Conservation (phyloP, 140 eudicot species). For the Ambrosia hybrid region DNA sequence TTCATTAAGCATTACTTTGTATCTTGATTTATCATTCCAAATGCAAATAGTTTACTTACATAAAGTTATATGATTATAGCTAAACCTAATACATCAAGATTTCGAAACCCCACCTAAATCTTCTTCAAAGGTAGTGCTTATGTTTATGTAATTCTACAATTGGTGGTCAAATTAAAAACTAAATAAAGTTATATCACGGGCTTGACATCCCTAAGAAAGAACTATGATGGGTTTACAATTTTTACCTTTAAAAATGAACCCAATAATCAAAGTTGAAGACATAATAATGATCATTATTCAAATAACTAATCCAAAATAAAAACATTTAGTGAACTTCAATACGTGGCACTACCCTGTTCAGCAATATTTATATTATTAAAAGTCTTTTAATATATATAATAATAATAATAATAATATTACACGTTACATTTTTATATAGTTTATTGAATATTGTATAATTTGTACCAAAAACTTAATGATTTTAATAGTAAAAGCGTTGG, state of each 20-base stretch:
- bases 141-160: conserved; percentile 19
- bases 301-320: background rate
- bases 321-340: background rate
- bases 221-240: background rate
- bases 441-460: conserved; percentile 7
- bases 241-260: background rate
- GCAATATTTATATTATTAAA: conserved; percentile 3
- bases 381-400: background rate
- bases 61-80: conserved; percentile 11
- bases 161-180: conserved; percentile 28
- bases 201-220: conserved; percentile 4
- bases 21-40: background rate
- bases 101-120: conserved; percentile 43
- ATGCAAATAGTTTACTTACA: background rate
- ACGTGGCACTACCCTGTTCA: conserved; percentile 17
- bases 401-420: background rate
- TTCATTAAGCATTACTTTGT: background rate
- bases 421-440: conserved; percentile 20
- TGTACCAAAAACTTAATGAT: background rate
- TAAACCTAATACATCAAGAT: conserved; percentile 31
- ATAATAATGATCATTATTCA: background rate
- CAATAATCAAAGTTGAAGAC: background rate
- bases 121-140: conserved; percentile 38
- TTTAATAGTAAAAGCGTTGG: conserved; percentile 26
- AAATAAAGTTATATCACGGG: conserved; percentile 30